Conservation (phyloP, 2,329 filamentous ascomycete species). For the Pyrenochaeta sp. region DNA sequence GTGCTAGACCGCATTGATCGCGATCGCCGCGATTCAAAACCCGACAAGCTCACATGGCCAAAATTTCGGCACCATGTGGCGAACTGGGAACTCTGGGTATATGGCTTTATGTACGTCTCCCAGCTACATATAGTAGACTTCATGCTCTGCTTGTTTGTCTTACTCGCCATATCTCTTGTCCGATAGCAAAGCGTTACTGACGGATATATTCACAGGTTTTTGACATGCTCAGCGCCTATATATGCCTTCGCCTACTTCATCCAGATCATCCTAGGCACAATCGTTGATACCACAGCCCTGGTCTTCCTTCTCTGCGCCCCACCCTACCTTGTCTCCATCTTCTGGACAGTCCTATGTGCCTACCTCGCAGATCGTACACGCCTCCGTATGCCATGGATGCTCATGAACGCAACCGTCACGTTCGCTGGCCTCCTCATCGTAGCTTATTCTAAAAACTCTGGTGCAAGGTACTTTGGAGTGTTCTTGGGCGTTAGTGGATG, state of each 20-base stretch:
- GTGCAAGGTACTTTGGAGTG: constrained; percentile 43
- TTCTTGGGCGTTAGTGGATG: constrained; percentile 44
- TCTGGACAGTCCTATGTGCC: constrained; percentile 43
- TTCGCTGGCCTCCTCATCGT: constrained; percentile 26
- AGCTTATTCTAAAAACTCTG: constrained; percentile 29
- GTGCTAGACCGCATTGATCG: constrained; percentile 36
- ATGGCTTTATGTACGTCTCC: constrained; percentile 27
- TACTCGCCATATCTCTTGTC: neutral
- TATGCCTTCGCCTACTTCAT: constrained; percentile 37
- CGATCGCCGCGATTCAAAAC: constrained; percentile 28
- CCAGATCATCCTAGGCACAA: constrained; percentile 31
- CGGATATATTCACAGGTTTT: constrained; percentile 5
- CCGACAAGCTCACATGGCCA: constrained; percentile 27
- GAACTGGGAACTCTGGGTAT: constrained; percentile 33
- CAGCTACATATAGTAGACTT: neutral
- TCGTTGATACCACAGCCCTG: constrained; percentile 34
- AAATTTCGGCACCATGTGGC: constrained; percentile 22
- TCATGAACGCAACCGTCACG: constrained; percentile 24
- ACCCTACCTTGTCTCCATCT: constrained; percentile 45
- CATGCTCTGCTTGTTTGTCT: neutral
- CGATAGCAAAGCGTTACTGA: neutral
- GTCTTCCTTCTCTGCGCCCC: constrained; percentile 50
- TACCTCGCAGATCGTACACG: constrained; percentile 45
- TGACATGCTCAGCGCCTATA: constrained; percentile 27
- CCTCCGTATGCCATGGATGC: constrained; percentile 41